Base-by-base conservation (phyloP, 306 rosid species). In the Cyclanthera cordifolia region DNA sequence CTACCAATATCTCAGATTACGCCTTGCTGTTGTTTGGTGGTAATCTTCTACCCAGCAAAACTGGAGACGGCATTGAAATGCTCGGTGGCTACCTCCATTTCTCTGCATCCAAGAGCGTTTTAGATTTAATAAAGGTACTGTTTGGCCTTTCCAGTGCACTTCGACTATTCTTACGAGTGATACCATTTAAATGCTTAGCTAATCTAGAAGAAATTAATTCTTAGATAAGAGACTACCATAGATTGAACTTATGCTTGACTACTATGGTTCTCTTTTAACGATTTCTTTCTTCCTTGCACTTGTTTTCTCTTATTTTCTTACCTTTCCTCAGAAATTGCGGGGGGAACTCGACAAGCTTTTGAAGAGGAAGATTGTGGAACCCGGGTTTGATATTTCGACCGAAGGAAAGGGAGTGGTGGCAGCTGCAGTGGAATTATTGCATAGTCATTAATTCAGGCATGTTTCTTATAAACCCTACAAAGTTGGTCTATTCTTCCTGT, bases 81-180 rank as follows among this genome's bases (percentile, higher is more conserved):
- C 96, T 92, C 7, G 95, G 93, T 54, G 98, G 98, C 67, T 92
- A 92, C 80, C 98, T 92, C 68, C 95, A 89, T 83, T 92, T 92
- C 81, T 92, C 95, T 70, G 91, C 98, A 50, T 84, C 96, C 0
- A 87, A 82, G 82, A 89, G 85, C 72, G 87, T 89, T 77, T 71
- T 87, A n/a, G 98, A 85, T 76, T 75, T 92, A 51, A 89, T 93
- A 72, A 83, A 73, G 98, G 98, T 89, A 75, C 54, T 37, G 30
- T 61, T 61, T 39, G 50, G 50, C 30, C 25, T 56, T 67, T 66
- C 54, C 5, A 34, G 8, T 34, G 41, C 41, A 34, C 8, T 8
- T 34, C 8, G 41, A 34, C 8, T 34, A 34, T 34, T 34, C 41
- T 34, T 5, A 34, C 41, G 41, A 8, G n/a, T n/a, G n/a, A n/a